These are phyloP conservation scores for Globisporangium paroecandrum DNA, from an alignment of 352 stramenopile genomes.

Conservation along the genomic window DNA sequence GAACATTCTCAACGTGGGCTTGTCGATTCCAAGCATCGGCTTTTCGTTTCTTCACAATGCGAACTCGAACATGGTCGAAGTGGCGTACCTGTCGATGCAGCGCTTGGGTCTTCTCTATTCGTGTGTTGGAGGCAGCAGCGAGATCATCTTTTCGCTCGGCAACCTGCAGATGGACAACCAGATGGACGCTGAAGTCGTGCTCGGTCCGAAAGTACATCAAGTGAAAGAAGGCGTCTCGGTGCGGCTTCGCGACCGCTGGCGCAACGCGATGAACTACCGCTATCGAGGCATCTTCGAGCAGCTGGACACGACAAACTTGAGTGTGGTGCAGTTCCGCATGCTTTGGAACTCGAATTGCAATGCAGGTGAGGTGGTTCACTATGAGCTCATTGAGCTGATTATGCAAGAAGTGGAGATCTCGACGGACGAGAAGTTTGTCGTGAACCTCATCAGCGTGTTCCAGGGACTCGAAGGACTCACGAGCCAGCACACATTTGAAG, in stretches of 20 bases:
- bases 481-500: conserved; percentile 73
- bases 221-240: conserved; percentile 87
- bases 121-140: conserved; percentile 69
- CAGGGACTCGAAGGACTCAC: conserved; percentile 76
- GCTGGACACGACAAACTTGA: conserved; percentile 61
- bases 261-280: conserved; percentile 79
- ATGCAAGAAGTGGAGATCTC: conserved; percentile 88
- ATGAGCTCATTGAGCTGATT: conserved; percentile 82
- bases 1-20: conserved; percentile 70
- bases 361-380: conserved; percentile 78
- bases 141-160: conserved; percentile 76
- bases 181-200: conserved; percentile 83
- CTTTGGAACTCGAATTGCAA: conserved; percentile 82
- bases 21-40: conserved; percentile 77
- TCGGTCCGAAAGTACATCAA: conserved; percentile 76
- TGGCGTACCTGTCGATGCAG: conserved; percentile 85
- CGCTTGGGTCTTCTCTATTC: conserved; percentile 76
- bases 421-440: conserved; percentile 89
- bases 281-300: conserved; percentile 83
- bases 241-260: conserved; percentile 78
- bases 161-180: conserved; percentile 90
- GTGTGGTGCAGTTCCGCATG: conserved; percentile 83
- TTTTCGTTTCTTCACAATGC: conserved; percentile 84
- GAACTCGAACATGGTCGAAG: conserved; percentile 80
- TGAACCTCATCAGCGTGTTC: conserved; percentile 88